Conservation (phyloP, 441 rosid genomes). For the Heliophila coronopifolia region DNA sequence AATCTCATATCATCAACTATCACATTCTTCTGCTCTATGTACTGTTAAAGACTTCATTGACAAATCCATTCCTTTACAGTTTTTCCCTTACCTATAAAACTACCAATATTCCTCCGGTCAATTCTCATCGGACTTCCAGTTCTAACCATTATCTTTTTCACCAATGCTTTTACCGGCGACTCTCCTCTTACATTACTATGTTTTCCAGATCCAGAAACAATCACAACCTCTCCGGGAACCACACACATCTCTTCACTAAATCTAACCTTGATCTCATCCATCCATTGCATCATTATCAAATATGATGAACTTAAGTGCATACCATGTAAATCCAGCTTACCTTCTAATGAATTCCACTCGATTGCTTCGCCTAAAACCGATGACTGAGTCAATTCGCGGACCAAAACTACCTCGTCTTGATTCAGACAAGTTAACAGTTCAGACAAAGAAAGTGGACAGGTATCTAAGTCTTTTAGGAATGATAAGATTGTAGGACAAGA, state of each 20-base stretch:
- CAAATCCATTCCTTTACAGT: conserved; percentile 57
- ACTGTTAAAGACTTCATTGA: conserved; percentile 25
- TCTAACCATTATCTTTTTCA: conserved; percentile 45
- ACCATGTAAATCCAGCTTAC: conserved; percentile 79
- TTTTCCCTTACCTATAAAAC: conserved; percentile 68
- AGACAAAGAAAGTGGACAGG: conserved; percentile 36
- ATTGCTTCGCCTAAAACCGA: conserved; percentile 47
- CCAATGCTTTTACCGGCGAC: conserved; percentile 54
- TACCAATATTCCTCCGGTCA: conserved; percentile 60
- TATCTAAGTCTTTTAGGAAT: conserved; percentile 28
- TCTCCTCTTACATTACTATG: conserved; percentile 63
- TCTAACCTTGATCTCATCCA: conserved; percentile 46
- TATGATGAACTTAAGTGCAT: conserved; percentile 69
- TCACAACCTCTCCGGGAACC: conserved; percentile 50
- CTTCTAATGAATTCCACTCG: conserved; percentile 46
- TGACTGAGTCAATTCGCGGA: conserved; percentile 41
- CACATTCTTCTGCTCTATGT: too few relatives aligned
- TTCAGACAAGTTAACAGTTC: conserved; percentile 39
- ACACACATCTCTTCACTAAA: conserved; percentile 28
- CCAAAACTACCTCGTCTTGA: conserved; percentile 43
- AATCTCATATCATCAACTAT: too few relatives aligned
- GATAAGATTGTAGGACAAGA: conserved; percentile 49
- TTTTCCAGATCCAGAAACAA: conserved; percentile 68
- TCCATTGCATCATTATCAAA: conserved; percentile 64
- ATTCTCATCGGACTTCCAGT: conserved; percentile 56